A percentile compares a stretch with the other conserved stretches of the same genome.
Evolutionary conservation across 257 asterid species (phyloP).

Genomic region (Primulina tabacum): DNA sequence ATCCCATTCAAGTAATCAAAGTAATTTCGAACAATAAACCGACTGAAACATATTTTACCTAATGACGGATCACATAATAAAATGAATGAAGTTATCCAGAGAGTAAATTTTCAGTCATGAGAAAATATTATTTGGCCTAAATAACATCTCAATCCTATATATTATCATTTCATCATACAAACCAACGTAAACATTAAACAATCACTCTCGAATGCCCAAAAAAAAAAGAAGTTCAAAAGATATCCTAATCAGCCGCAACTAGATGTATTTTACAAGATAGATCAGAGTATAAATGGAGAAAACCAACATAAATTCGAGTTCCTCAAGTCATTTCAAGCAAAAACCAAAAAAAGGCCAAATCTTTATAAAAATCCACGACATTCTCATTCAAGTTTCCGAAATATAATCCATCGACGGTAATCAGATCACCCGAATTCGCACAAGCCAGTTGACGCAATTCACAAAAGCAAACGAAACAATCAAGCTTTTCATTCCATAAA

Average conservation of each 20-base stretch:
- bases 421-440: slow-evolving; percentile 20
- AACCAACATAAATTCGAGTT: not conserved
- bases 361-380: not conserved
- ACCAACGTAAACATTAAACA: not conserved
- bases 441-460: slow-evolving; percentile 9
- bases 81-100: not conserved
- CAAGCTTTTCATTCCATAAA: slow-evolving; percentile 18
- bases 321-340: not conserved
- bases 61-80: not conserved
- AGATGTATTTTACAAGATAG: not conserved
- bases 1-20: not conserved
- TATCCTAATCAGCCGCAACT: not conserved
- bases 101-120: not conserved
- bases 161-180: not conserved
- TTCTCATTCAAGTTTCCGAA: not conserved
- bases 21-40: not conserved
- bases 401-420: not conserved
- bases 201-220: not conserved
- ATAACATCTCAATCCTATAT: not conserved
- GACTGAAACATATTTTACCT: not conserved
- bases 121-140: too few species aligned
- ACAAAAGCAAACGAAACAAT: slow-evolving; percentile 4
- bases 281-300: not conserved
- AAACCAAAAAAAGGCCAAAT: not conserved
- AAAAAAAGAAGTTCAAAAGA: not conserved